Evolutionary conservation across 108 stramenopile genomes (phyloP).

Genomic region (Aurantiochytrium sp.): DNA sequence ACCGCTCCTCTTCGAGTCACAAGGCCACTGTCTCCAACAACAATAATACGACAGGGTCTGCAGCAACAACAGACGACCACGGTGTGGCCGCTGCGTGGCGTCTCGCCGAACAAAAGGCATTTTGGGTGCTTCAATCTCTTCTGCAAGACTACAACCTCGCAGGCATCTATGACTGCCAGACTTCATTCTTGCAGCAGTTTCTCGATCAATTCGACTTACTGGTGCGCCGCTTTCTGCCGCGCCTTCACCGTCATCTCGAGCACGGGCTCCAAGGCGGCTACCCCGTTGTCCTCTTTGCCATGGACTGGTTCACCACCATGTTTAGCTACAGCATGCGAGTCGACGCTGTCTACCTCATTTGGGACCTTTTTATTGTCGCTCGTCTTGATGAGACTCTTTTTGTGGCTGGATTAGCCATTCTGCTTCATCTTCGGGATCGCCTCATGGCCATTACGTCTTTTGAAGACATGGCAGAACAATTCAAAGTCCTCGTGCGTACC

Average conservation of each 20-base stretch:
- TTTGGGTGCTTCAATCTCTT: background rate
- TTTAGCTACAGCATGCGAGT: constrained; percentile 14
- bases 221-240: background rate
- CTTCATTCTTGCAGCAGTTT: background rate
- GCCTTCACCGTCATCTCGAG: background rate
- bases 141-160: background rate
- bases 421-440: background rate
- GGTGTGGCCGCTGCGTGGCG: background rate
- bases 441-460: background rate
- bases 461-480: background rate
- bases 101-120: background rate
- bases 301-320: constrained; percentile 14
- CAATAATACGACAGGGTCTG: too few relatives aligned
- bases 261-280: background rate
- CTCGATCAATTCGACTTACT: background rate
- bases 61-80: background rate
- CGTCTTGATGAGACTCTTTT: background rate
- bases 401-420: background rate
- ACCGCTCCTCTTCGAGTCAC: too few relatives aligned
- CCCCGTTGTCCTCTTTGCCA: constrained; percentile 6
- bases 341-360: background rate
- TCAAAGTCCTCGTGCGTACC: background rate
- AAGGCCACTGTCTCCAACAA: too few relatives aligned
- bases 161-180: background rate
- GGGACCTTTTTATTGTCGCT: background rate